These are phyloP conservation scores for Eucalyptus erythrocorys DNA, from an alignment of 345 rosid species.

Conservation along the genomic window DNA sequence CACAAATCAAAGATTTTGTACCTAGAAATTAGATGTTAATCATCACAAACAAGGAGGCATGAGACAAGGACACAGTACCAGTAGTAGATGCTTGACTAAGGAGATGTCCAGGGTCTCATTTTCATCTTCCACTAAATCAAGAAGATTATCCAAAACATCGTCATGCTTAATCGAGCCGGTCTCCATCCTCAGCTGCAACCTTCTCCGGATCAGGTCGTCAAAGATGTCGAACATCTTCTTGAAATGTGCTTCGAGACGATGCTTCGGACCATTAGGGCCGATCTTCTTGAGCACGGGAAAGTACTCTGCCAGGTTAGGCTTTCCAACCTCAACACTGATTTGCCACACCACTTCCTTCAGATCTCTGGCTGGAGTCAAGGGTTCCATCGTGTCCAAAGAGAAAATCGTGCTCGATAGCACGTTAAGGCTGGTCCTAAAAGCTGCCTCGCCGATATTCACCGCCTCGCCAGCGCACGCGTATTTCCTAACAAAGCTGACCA, in stretches of 20 bases:
- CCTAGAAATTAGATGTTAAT: neutral
- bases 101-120: neutral
- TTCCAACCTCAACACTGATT: constrained; percentile 7
- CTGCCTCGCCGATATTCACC: neutral
- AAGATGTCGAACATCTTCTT: constrained; percentile 1
- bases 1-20: neutral
- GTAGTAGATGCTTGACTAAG: neutral
- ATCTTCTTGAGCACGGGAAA: constrained; percentile 11
- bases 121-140: constrained; percentile 1
- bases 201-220: neutral
- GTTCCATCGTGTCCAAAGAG: constrained; percentile 1
- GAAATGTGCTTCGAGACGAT: neutral
- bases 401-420: neutral
- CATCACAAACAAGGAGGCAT: neutral
- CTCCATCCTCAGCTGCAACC: neutral
- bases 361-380: neutral
- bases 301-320: constrained; percentile 17
- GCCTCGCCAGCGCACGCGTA: neutral
- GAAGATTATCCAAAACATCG: constrained; percentile 27
- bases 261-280: constrained; percentile 8
- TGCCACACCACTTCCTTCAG: neutral
- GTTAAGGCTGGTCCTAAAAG: constrained; percentile 6
- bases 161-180: neutral
- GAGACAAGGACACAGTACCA: neutral
- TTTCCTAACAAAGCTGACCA: neutral